phyloP scores from a whole-genome alignment of 106 monocot species.

The Hemerocallis citrina region DNA sequence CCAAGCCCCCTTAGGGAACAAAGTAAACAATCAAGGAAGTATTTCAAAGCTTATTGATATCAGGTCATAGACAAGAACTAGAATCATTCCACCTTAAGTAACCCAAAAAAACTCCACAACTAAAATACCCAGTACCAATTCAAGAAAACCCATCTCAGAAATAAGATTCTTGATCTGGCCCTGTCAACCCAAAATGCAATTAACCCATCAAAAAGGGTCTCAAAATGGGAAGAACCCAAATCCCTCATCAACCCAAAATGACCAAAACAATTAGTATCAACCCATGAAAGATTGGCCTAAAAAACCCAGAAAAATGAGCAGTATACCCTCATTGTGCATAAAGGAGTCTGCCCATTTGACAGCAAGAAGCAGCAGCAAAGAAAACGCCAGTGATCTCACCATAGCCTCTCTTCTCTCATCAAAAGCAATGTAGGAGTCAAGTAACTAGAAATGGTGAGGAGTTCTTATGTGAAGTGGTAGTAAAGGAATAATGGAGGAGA shows the following conservation, averaged over 20 bases:
- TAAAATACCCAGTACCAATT: no score
- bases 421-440: neutral
- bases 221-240: neutral
- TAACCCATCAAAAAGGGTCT: neutral
- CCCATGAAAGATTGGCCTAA: no score
- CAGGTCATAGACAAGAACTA: no score
- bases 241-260: no score
- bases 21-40: neutral
- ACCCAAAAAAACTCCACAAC: neutral
- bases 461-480: neutral
- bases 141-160: neutral
- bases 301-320: neutral
- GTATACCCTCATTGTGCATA: slow-evolving; percentile 26
- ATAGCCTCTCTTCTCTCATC: neutral
- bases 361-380: slow-evolving; percentile 30
- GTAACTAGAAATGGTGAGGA: neutral
- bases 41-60: neutral
- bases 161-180: neutral
- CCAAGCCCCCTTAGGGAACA: neutral
- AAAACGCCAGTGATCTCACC: slow-evolving; percentile 22
- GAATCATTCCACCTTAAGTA: no score
- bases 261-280: neutral
- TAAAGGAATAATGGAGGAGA: slow-evolving; percentile 4
- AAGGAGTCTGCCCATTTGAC: slow-evolving; percentile 22
- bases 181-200: no score